These are phyloP conservation scores for Fusarium beomiforme DNA, from an alignment of 2,329 filamentous ascomycete species.

Conservation along the genomic window DNA sequence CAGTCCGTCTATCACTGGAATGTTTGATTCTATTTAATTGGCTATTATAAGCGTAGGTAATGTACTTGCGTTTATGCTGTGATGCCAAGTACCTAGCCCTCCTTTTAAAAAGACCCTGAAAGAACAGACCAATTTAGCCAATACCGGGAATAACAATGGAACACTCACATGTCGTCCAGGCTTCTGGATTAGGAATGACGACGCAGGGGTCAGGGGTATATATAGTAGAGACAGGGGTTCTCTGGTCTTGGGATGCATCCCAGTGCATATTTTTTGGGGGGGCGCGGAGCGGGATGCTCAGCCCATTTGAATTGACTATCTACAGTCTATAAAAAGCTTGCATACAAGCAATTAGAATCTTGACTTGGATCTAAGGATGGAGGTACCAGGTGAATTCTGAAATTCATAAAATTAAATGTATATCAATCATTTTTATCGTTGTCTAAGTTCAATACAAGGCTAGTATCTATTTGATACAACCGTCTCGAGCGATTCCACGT, in stretches of 20 bases:
- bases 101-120: background rate
- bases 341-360: no score
- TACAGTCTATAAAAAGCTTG: background rate
- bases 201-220: slow-evolving; percentile 22
- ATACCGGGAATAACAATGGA: slow-evolving; percentile 23
- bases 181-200: slow-evolving; percentile 3
- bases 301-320: no score
- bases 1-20: background rate
- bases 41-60: background rate
- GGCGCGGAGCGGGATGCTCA: no score
- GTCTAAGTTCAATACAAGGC: background rate
- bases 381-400: background rate
- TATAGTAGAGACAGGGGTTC: slow-evolving; percentile 5
- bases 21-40: background rate
- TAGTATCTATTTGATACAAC: slow-evolving; percentile 8
- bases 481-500: slow-evolving; percentile 35
- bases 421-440: background rate
- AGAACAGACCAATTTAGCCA: background rate
- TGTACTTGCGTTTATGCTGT: background rate
- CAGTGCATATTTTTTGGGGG: background rate
- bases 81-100: background rate
- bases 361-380: background rate
- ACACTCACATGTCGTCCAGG: slow-evolving; percentile 6
- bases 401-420: no score
- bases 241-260: background rate